Percentiles rank a stretch among this genome's conserved stretches.
Evolutionary conservation across 768 basidiomycete species (phyloP).

Genomic region (Phylloporus sp.): DNA sequence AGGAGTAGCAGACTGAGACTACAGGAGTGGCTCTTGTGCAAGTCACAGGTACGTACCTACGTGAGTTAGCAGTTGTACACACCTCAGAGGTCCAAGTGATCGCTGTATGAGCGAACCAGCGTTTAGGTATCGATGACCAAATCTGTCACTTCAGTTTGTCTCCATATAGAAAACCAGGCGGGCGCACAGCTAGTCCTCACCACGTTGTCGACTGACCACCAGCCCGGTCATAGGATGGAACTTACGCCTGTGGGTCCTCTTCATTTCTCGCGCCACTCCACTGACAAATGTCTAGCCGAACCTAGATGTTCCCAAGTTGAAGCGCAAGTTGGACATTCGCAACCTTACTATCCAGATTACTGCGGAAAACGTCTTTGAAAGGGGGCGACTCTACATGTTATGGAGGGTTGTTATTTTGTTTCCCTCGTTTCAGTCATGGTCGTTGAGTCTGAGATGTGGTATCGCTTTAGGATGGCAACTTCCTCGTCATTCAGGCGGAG

Average conservation of each 20-base stretch:
- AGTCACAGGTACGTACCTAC: too few species aligned
- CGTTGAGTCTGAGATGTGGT: constrained; percentile 6
- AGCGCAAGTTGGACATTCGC: constrained; percentile 23
- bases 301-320: constrained; percentile 20
- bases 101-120: too few species aligned
- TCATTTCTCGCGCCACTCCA: not conserved
- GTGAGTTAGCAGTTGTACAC: not conserved
- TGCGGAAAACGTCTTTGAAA: not conserved
- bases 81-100: not conserved
- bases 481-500: constrained; percentile 29
- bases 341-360: constrained; percentile 20
- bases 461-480: constrained; percentile 23
- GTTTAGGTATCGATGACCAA: not conserved
- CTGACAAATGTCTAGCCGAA: constrained; percentile 8
- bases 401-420: constrained; percentile 13
- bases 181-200: constrained; percentile 12
- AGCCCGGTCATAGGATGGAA: constrained; percentile 16
- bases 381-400: constrained; percentile 24
- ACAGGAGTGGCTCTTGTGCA: not conserved
- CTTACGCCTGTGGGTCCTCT: constrained; percentile 29
- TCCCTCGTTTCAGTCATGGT: not conserved
- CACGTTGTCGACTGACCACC: not conserved
- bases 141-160: not conserved
- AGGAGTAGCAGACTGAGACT: not conserved
- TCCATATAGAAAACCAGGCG: too few species aligned